Conservation (phyloP, 2,329 filamentous ascomycete species). For the Hypoxylon sp. region DNA sequence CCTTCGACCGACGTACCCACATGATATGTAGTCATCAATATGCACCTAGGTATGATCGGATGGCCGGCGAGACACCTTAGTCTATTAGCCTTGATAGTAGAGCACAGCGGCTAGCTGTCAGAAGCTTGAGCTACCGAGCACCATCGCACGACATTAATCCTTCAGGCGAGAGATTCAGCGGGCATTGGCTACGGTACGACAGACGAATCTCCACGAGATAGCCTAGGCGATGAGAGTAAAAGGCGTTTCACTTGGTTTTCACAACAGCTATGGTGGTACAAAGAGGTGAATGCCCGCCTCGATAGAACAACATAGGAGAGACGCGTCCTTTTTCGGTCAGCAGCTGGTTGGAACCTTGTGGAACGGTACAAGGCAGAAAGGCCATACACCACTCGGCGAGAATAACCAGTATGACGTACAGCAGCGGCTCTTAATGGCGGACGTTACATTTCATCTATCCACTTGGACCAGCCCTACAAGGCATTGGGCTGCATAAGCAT, state of each 20-base stretch:
- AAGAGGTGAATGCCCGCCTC: not conserved
- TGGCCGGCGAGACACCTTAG: conserved; percentile 7
- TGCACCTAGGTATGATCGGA: not conserved
- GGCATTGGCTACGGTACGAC: conserved; percentile 13
- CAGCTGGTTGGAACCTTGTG: conserved; percentile 8
- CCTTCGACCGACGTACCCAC: conserved; percentile 15
- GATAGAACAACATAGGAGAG: not conserved
- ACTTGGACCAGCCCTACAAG: conserved; percentile 38
- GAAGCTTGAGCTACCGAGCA: conserved; percentile 1
- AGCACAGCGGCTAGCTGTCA: not conserved
- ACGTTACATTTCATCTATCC: conserved; percentile 1
- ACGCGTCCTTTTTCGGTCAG: conserved; percentile 22
- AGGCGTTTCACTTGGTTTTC: conserved; percentile 4
- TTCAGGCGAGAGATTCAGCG: not conserved
- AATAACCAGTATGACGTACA: conserved; percentile 3
- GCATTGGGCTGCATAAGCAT: conserved; percentile 19
- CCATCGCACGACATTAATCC: conserved; percentile 5
- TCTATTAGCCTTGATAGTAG: conserved; percentile 11
- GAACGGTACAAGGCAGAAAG: conserved; percentile 15
- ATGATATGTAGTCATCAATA: conserved; percentile 13
- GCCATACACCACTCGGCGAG: not conserved
- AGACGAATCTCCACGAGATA: not conserved
- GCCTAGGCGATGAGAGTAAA: not conserved
- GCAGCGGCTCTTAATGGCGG: conserved; percentile 17
- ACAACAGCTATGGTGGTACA: conserved; percentile 17